A percentile compares a stretch with the other conserved stretches of the same genome.
Evolutionary conservation across 108 stramenopile species (phyloP).

Genomic region (Epithemia pelagica): DNA sequence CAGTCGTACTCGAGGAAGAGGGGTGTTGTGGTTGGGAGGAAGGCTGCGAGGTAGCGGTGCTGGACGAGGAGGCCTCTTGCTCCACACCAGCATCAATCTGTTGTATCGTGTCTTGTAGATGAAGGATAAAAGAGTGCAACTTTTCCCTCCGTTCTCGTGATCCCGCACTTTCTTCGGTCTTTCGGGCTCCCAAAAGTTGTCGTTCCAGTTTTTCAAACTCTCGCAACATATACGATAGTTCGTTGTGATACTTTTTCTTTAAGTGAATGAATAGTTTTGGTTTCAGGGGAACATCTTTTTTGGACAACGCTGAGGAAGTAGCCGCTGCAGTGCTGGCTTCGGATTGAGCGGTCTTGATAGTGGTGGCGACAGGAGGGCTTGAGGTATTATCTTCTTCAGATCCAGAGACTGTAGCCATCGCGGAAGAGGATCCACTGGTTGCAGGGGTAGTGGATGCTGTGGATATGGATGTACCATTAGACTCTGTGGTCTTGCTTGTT

Average conservation of each 20-base stretch:
- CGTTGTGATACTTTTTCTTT: conserved; percentile 49
- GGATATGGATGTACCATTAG: too few species aligned
- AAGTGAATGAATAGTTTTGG: conserved; percentile 27
- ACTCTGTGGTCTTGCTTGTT: too few species aligned
- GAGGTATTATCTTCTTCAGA: too few species aligned
- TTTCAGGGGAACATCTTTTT: too few species aligned
- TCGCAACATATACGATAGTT: conserved; percentile 76
- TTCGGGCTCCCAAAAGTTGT: conserved; percentile 65
- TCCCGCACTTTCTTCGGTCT: conserved; percentile 54
- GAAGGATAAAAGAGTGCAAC: conserved; percentile 76
- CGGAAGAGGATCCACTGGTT: too few species aligned
- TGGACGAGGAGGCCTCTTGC: conserved; percentile 26
- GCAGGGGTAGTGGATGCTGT: too few species aligned
- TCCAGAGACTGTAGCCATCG: too few species aligned
- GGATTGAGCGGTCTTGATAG: too few species aligned
- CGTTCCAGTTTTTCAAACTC: conserved; percentile 80
- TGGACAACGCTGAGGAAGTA: too few species aligned
- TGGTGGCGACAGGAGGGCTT: too few species aligned
- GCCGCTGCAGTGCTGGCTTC: too few species aligned
- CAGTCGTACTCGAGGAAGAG: neutral
- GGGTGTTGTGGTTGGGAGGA: conserved; percentile 9
- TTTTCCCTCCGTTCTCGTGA: conserved; percentile 76
- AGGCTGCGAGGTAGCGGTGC: neutral
- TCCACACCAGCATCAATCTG: conserved; percentile 62
- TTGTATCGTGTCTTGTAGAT: conserved; percentile 71